Conservation (phyloP, 2,329 filamentous ascomycete species). For the Botrytis byssoidea region DNA sequence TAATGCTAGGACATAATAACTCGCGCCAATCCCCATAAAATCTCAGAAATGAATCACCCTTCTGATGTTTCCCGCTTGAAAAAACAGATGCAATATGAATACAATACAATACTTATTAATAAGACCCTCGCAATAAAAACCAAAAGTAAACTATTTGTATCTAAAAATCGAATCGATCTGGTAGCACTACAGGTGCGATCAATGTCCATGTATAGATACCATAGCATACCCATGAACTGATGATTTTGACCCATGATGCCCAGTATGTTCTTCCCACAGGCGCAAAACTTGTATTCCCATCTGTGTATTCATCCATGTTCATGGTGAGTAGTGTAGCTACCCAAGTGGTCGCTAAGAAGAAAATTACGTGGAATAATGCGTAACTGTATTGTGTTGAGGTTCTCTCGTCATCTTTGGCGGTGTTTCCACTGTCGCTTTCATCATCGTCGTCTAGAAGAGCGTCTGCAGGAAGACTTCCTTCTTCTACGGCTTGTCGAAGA, state of each 20-base stretch:
- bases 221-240: constrained; percentile 96
- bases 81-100: constrained; percentile 19
- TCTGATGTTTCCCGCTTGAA: neutral
- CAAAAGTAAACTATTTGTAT: neutral
- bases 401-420: constrained; percentile 82
- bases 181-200: constrained; percentile 79
- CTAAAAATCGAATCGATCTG: constrained; percentile 69
- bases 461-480: constrained; percentile 86
- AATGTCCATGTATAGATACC: constrained; percentile 91
- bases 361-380: constrained; percentile 93
- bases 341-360: constrained; percentile 95
- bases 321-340: constrained; percentile 87
- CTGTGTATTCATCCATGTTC: constrained; percentile 65
- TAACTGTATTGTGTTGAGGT: constrained; percentile 94
- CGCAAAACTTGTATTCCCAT: constrained; percentile 75
- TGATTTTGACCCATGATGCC: constrained; percentile 99
- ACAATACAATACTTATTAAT: constrained; percentile 16
- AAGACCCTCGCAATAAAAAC: neutral
- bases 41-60: neutral
- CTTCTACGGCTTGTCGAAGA: constrained; percentile 86
- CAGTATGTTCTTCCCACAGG: constrained; percentile 94
- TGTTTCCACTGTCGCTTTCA: constrained; percentile 57
- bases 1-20: neutral
- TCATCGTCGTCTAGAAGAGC: constrained; percentile 74
- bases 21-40: neutral